Conservation (phyloP, 805 yeast species). For the Nakazawaea ishiwadae region DNA sequence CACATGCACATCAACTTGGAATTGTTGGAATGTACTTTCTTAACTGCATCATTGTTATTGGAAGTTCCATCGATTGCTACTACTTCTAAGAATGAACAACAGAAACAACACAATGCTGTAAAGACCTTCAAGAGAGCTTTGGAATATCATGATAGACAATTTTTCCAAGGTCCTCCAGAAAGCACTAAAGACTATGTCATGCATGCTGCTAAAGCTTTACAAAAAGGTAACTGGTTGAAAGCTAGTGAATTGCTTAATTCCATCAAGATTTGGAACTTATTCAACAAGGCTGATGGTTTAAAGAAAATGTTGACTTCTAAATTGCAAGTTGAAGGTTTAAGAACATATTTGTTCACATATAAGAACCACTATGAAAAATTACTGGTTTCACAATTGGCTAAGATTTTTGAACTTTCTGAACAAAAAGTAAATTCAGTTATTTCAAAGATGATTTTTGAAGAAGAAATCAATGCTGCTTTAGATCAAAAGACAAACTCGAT, state of each 20-base stretch:
- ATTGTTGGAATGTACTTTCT: constrained; percentile 87
- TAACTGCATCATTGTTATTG: constrained; percentile 82
- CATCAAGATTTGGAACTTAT: constrained; percentile 82
- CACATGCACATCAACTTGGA: constrained; percentile 98
- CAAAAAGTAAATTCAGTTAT: constrained; percentile 58
- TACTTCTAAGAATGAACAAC: constrained; percentile 58
- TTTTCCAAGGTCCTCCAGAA: constrained; percentile 97
- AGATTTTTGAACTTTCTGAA: constrained; percentile 59
- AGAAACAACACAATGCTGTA: constrained; percentile 38
- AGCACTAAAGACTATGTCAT: constrained; percentile 89
- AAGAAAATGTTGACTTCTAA: constrained; percentile 69
- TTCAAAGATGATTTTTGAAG: constrained; percentile 69
- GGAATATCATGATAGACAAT: constrained; percentile 91
- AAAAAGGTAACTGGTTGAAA: constrained; percentile 84
- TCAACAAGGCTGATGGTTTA: constrained; percentile 63
- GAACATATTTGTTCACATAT: constrained; percentile 88
- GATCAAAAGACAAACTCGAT: constrained; percentile 62
- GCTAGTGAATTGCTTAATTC: constrained; percentile 68
- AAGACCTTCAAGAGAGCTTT: constrained; percentile 88
- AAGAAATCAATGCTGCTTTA: constrained; percentile 72
- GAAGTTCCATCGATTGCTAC: constrained; percentile 92
- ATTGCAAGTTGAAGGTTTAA: constrained; percentile 84
- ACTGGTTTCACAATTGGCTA: constrained; percentile 60
- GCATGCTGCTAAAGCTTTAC: constrained; percentile 86
- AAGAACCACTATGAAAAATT: constrained; percentile 72